Percentiles rank a stretch among this genome's conserved stretches.
Conservation (phyloP, 352 stramenopile genomes). For the Globisporangium alternatum region DNA sequence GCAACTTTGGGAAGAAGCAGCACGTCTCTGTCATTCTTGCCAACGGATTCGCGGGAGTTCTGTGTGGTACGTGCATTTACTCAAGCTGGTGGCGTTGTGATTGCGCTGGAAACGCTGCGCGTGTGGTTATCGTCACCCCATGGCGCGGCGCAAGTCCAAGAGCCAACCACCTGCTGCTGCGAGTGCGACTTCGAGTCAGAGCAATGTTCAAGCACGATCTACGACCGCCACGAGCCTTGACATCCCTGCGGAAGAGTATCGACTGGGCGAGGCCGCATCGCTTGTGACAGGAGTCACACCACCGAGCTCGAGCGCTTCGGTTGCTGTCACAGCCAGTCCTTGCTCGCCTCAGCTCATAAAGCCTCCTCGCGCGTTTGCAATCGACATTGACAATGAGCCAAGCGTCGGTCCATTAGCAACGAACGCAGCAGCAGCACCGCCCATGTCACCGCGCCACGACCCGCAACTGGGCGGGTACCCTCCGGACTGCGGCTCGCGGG, state of each 20-base stretch:
- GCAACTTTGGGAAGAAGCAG: background rate
- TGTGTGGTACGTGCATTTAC: background rate
- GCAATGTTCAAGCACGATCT: background rate
- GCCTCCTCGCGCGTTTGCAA: background rate
- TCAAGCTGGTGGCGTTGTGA: background rate
- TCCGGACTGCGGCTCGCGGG: constrained; percentile 67
- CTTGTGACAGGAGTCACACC: background rate
- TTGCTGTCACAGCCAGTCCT: background rate
- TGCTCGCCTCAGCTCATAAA: background rate
- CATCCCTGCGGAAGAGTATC: background rate
- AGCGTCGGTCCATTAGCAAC: background rate
- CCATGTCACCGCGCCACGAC: constrained; percentile 45
- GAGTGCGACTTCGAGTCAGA: background rate
- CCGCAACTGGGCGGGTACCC: constrained; percentile 67
- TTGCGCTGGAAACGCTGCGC: background rate
- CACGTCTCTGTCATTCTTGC: background rate
- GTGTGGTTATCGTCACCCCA: background rate
- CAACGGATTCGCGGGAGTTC: background rate
- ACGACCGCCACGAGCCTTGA: background rate
- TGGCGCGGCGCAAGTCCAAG: constrained; percentile 6
- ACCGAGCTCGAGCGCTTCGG: background rate
- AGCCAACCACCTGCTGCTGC: background rate
- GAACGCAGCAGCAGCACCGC: background rate
- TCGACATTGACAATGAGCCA: constrained; percentile 3
- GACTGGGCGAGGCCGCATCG: constrained; percentile 10